Conservation (phyloP, 176 grass and related monocot genomes). For the Triticum turgidum region DNA sequence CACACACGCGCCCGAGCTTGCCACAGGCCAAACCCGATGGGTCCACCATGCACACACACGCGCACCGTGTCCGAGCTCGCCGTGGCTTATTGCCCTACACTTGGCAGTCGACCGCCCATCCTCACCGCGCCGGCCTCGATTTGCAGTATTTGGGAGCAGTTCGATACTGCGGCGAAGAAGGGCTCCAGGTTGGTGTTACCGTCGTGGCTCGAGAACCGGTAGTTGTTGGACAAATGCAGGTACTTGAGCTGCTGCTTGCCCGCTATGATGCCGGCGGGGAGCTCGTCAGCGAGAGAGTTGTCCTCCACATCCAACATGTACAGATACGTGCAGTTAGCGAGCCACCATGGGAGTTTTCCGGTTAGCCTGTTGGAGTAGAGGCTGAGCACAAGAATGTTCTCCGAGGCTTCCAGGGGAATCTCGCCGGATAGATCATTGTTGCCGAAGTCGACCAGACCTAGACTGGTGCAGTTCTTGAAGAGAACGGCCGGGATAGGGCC, state of each 20-base stretch:
- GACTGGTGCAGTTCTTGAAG: constrained; percentile 45
- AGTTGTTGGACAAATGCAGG: constrained; percentile 62
- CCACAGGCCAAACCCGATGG: too few species aligned
- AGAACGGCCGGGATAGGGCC: constrained; percentile 52
- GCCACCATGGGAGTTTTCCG: constrained; percentile 63
- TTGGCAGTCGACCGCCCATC: constrained; percentile 50
- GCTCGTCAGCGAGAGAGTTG: constrained; percentile 54
- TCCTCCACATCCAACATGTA: constrained; percentile 42
- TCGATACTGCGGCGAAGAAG: constrained; percentile 63
- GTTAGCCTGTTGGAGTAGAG: constrained; percentile 62
- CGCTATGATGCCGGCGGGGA: constrained; percentile 44
- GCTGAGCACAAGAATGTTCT: background rate
- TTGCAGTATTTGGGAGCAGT: constrained; percentile 47
- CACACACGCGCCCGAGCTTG: too few species aligned
- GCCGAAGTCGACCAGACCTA: constrained; percentile 40
- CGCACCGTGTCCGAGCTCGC: too few species aligned
- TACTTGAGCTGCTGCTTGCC: background rate
- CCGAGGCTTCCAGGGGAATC: constrained; percentile 36
- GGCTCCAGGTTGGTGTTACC: constrained; percentile 63
- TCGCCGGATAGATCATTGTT: constrained; percentile 43
- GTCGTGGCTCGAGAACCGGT: constrained; percentile 46
- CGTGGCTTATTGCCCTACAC: too few species aligned
- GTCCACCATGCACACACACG: too few species aligned
- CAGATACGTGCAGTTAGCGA: constrained; percentile 47
- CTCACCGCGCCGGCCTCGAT: constrained; percentile 48